phyloP scores from a whole-genome alignment of 2,329 filamentous ascomycete species.

The Fusarium tjaetaba region DNA sequence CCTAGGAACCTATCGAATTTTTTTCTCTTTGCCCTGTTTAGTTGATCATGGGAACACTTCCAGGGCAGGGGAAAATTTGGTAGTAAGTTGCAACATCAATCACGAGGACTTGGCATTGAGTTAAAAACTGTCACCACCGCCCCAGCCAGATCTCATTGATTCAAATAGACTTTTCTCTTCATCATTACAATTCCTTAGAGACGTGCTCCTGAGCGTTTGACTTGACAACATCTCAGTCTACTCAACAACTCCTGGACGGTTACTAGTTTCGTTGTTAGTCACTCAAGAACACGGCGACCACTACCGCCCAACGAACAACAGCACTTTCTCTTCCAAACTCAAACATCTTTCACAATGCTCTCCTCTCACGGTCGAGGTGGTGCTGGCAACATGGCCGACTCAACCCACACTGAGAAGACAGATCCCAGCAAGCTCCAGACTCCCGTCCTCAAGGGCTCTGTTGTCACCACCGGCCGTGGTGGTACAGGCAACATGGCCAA shows the following conservation, averaged over 20 bases:
- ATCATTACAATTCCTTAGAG: not conserved
- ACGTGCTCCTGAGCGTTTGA: not conserved
- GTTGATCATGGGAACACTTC: constrained; percentile 38
- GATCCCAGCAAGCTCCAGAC: constrained; percentile 76
- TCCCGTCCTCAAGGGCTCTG: constrained; percentile 82
- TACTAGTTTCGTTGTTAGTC: not conserved
- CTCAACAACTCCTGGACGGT: not conserved
- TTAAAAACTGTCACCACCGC: constrained; percentile 32
- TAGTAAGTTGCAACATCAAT: constrained; percentile 33
- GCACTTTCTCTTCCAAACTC: not conserved
- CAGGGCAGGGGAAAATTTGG: constrained; percentile 22
- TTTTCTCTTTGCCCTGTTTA: constrained; percentile 22
- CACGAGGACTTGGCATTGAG: constrained; percentile 33
- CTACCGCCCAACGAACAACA: not conserved
- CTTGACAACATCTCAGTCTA: not conserved
- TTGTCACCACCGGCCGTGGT: constrained; percentile 90
- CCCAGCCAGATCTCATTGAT: not conserved
- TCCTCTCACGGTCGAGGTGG: constrained; percentile 80
- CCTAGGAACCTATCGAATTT: constrained; percentile 17
- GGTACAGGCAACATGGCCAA: constrained; percentile 88
- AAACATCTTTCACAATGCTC: constrained; percentile 50
- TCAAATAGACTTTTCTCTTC: not conserved
- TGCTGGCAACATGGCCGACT: constrained; percentile 76
- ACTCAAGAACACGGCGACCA: not conserved
- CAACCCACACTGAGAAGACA: constrained; percentile 61